Evolutionary conservation across 306 rosid species (phyloP).

Genomic region (Mucuna pruriens): DNA sequence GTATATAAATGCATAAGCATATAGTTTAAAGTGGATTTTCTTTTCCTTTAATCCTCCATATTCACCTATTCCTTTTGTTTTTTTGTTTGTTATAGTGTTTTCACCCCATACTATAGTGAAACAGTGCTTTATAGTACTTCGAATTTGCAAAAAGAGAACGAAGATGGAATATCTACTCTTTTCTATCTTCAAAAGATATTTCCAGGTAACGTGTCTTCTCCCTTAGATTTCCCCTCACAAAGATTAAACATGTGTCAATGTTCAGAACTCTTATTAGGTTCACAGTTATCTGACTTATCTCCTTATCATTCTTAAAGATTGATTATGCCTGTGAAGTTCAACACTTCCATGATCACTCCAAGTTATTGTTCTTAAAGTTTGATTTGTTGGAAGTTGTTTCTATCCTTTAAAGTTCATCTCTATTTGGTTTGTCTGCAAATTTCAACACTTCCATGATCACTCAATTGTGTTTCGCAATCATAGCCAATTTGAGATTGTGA

Average conservation of each 20-base stretch:
- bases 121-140: slow-evolving; percentile 90
- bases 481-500: neutral
- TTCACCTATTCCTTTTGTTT: slow-evolving; percentile 23
- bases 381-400: neutral
- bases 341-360: neutral
- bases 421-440: neutral
- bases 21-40: slow-evolving; percentile 17
- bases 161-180: slow-evolving; percentile 90
- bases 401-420: neutral
- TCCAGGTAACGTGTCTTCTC: slow-evolving; percentile 70
- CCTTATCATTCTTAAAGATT: neutral
- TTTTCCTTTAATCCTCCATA: neutral
- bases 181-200: slow-evolving; percentile 98
- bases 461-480: slow-evolving; percentile 6
- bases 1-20: slow-evolving; percentile 52
- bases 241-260: neutral
- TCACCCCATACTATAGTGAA: slow-evolving; percentile 99
- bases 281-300: neutral
- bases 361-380: neutral
- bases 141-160: slow-evolving; percentile 85
- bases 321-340: neutral
- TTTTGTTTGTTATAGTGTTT: slow-evolving; percentile 67
- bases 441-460: neutral
- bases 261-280: neutral
- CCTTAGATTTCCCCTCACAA: neutral